phyloP scores from a whole-genome alignment of 2,329 filamentous ascomycete species.

The Fusarium subtropicale region DNA sequence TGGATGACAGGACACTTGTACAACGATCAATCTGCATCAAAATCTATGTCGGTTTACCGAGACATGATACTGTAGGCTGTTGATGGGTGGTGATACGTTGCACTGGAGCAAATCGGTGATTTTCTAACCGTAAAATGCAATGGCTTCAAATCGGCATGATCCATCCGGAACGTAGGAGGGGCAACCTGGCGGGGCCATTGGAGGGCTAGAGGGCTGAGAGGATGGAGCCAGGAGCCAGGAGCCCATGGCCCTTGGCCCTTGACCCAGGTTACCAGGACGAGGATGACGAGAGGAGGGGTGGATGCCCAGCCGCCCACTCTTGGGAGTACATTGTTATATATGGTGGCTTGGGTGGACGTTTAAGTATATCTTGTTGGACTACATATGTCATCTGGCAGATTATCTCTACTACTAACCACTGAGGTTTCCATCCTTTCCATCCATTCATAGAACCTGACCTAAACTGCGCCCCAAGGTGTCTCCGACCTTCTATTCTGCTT shows the following conservation, averaged over 20 bases:
- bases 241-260: not conserved
- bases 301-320: slow-evolving; percentile 24
- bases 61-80: slow-evolving; percentile 8
- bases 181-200: slow-evolving; percentile 45
- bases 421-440: slow-evolving; percentile 9
- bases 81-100: slow-evolving; percentile 20
- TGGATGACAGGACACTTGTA: slow-evolving; percentile 7
- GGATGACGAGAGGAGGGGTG: slow-evolving; percentile 32
- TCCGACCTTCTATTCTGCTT: slow-evolving; percentile 33
- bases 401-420: not conserved
- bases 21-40: slow-evolving; percentile 22
- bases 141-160: slow-evolving; percentile 28
- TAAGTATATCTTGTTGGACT: slow-evolving; percentile 23
- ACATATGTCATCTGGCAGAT: slow-evolving; percentile 44
- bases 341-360: not conserved
- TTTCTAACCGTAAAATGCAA: slow-evolving; percentile 14
- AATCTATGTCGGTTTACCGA: slow-evolving; percentile 23
- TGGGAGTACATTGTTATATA: slow-evolving; percentile 20
- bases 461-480: slow-evolving; percentile 45
- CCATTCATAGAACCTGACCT: slow-evolving; percentile 27
- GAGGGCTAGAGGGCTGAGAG: slow-evolving; percentile 6
- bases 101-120: slow-evolving; percentile 37
- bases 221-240: no score
- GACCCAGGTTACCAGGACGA: not conserved
- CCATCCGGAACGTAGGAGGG: slow-evolving; percentile 45